These are phyloP conservation scores for Atkinsonella texensis DNA, from an alignment of 2,329 filamentous ascomycete genomes.

Conservation along the genomic window DNA sequence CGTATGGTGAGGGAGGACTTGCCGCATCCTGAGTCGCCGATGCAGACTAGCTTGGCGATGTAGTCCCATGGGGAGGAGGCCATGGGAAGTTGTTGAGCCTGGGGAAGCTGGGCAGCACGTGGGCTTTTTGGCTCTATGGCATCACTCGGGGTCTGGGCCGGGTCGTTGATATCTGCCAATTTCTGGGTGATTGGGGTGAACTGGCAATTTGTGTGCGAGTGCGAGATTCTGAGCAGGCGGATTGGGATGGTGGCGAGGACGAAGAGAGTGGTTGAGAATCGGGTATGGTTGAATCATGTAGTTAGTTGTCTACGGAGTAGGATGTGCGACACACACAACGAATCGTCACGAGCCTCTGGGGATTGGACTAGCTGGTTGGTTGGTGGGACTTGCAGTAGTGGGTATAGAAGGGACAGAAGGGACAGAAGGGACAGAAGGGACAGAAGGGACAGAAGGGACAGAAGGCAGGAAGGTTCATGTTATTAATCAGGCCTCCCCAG, in stretches of 20 bases:
- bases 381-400: constrained; percentile 2
- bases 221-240: too few relatives aligned
- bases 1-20: constrained; percentile 92
- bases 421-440: neutral
- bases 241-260: too few relatives aligned
- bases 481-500: too few relatives aligned
- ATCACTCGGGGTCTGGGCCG: neutral
- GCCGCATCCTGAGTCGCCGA: constrained; percentile 91
- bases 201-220: too few relatives aligned
- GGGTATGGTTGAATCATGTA: neutral
- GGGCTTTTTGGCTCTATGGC: neutral
- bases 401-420: neutral
- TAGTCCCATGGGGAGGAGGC: constrained; percentile 79
- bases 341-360: constrained; percentile 1
- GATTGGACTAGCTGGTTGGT: too few relatives aligned
- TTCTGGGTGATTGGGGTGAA: too few relatives aligned
- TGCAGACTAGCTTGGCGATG: constrained; percentile 96
- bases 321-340: too few relatives aligned
- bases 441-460: too few relatives aligned
- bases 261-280: too few relatives aligned
- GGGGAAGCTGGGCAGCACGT: neutral
- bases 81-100: constrained; percentile 26
- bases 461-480: too few relatives aligned
- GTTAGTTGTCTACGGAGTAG: neutral
- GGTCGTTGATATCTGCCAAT: neutral